Conservation (phyloP, 176 grass and related monocot species). For the bread wheat (Triticum aestivum) region DNA sequence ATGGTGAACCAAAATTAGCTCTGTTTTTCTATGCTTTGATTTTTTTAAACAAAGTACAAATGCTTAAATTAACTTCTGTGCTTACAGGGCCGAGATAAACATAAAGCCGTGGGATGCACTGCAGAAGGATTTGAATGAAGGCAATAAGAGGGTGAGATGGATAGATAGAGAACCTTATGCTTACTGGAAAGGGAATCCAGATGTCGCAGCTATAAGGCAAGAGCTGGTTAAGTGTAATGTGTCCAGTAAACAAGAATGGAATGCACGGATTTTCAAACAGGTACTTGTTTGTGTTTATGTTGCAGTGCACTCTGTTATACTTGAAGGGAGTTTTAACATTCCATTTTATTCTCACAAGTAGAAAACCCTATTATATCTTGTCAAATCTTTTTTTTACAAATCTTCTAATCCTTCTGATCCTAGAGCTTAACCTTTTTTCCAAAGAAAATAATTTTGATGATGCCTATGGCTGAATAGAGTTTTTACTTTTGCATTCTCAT, state of each 20-base stretch:
- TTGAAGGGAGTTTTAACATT: neutral
- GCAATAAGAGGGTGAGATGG: constrained; percentile 60
- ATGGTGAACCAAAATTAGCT: neutral
- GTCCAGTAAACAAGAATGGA: constrained; percentile 62
- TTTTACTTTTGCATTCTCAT: constrained; percentile 14
- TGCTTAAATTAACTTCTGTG: constrained; percentile 23
- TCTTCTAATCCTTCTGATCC: constrained; percentile 2
- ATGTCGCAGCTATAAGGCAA: constrained; percentile 48
- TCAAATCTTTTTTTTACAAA: neutral
- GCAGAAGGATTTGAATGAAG: constrained; percentile 42
- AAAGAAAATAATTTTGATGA: constrained; percentile 17
- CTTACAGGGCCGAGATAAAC: constrained; percentile 74
- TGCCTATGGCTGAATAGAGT: constrained; percentile 21
- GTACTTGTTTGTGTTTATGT: constrained; percentile 26
- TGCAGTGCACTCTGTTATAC: neutral
- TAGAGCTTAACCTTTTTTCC: neutral
- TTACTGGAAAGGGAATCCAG: constrained; percentile 87
- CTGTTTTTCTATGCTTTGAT: constrained; percentile 4
- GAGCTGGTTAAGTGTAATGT: constrained; percentile 73
- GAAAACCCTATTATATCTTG: constrained; percentile 6
- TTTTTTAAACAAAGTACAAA: constrained; percentile 7
- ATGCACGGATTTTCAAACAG: constrained; percentile 67
- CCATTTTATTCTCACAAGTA: constrained; percentile 12
- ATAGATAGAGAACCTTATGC: constrained; percentile 70
- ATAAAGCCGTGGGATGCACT: constrained; percentile 72